phyloP scores from a whole-genome alignment of 257 asterid genomes.

The Agastache rugosa region DNA sequence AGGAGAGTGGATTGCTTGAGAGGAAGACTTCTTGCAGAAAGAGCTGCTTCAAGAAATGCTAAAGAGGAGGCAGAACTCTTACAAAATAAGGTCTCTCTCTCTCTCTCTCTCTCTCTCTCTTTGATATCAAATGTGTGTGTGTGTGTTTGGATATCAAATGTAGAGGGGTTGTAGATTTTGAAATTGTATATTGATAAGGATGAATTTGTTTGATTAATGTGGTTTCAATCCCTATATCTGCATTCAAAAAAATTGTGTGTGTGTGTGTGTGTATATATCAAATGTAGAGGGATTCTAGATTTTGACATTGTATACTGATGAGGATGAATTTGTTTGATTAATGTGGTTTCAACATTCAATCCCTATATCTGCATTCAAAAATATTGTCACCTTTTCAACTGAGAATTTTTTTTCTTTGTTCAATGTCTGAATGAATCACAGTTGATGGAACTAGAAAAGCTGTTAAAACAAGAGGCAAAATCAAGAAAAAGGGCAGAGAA shows the following conservation, averaged over 20 bases:
- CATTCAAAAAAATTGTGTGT: too few species aligned
- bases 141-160: not conserved
- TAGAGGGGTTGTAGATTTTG: not conserved
- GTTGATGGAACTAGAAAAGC: conserved; percentile 70
- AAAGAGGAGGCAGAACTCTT: conserved; percentile 57
- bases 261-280: not conserved
- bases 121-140: not conserved
- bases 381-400: conserved; percentile 13
- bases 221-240: too few species aligned
- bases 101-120: conserved; percentile 28
- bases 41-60: conserved; percentile 76
- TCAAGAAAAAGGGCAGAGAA: conserved; percentile 83
- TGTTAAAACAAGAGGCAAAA: conserved; percentile 66
- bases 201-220: not conserved
- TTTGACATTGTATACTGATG: not conserved
- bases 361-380: conserved; percentile 2
- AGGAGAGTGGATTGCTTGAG: conserved; percentile 82
- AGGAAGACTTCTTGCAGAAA: conserved; percentile 89
- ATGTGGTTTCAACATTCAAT: not conserved
- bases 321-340: not conserved
- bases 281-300: not conserved
- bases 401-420: not conserved
- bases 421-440: conserved; percentile 41
- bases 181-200: not conserved
- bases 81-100: conserved; percentile 59